A percentile compares a stretch with the other conserved stretches of the same genome.
These are phyloP conservation scores for Sporopachydermia lactativora DNA, from an alignment of 805 yeast species.

Conservation along the genomic window DNA sequence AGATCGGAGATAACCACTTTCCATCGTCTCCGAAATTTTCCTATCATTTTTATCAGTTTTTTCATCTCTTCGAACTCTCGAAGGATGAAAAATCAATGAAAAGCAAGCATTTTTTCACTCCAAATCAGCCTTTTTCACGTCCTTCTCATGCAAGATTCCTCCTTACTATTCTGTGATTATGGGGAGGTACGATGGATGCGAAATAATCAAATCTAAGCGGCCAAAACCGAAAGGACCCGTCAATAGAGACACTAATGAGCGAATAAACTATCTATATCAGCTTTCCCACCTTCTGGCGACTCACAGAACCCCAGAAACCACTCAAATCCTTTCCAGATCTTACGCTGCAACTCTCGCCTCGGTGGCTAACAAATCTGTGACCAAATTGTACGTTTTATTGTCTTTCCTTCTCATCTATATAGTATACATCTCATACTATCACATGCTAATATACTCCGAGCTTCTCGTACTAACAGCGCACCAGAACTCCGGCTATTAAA, in stretches of 20 bases:
- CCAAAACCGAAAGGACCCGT: slow-evolving; percentile 26
- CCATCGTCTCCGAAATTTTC: too few species aligned
- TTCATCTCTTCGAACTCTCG: too few species aligned
- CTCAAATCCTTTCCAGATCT: slow-evolving; percentile 45
- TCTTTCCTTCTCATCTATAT: neutral
- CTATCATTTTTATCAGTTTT: too few species aligned
- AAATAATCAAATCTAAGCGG: slow-evolving; percentile 6
- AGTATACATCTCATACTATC: neutral
- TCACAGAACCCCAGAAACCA: slow-evolving; percentile 18
- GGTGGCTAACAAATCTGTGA: slow-evolving; percentile 54
- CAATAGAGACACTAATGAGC: slow-evolving; percentile 43
- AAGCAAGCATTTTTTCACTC: too few species aligned
- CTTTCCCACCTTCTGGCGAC: slow-evolving; percentile 29
- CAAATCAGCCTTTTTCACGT: too few species aligned
- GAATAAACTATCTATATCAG: slow-evolving; percentile 48
- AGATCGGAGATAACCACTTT: too few species aligned
- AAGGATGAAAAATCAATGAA: too few species aligned
- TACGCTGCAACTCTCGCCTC: slow-evolving; percentile 40
- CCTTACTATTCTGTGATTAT: too few species aligned
- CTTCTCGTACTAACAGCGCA: slow-evolving; percentile 8
- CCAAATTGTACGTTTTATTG: neutral
- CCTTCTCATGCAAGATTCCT: too few species aligned
- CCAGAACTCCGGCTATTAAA: slow-evolving; percentile 56
- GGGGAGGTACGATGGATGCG: slow-evolving; percentile 2
- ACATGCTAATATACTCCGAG: slow-evolving; percentile 35